Conservation (phyloP, 371 early-diverging fungal genomes). For the Saksenaea vasiformis region DNA sequence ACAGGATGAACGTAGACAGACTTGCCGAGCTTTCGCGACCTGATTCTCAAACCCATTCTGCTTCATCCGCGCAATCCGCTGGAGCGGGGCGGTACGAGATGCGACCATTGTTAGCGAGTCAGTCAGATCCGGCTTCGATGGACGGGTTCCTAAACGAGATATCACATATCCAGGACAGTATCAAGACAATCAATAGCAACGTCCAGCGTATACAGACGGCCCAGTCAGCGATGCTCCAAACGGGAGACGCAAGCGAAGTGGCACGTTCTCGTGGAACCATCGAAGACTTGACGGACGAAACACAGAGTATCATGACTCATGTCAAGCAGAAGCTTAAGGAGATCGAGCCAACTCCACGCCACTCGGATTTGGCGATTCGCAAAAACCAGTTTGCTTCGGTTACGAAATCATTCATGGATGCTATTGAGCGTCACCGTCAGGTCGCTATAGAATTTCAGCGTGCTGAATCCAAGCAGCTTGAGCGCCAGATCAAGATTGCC, state of each 20-base stretch:
- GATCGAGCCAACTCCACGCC: conserved; percentile 43
- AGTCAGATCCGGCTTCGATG: conserved; percentile 27
- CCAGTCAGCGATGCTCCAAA: conserved; percentile 42
- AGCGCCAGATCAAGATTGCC: conserved; percentile 51
- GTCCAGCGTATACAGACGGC: conserved; percentile 30
- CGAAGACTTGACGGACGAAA: conserved; percentile 33
- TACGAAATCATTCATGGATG: conserved; percentile 46
- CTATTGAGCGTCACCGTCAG: conserved; percentile 43
- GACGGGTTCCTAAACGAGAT: conserved; percentile 44
- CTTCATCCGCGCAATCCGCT: conserved; percentile 1
- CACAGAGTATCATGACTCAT: conserved; percentile 40
- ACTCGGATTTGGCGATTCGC: conserved; percentile 47
- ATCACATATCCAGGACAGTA: conserved; percentile 42
- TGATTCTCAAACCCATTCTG: conserved; percentile 7
- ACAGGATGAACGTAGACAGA: conserved; percentile 48
- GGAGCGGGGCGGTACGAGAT: conserved; percentile 40
- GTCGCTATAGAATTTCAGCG: conserved; percentile 48
- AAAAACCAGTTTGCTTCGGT: conserved; percentile 49
- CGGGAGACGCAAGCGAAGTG: conserved; percentile 41
- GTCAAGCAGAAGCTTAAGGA: conserved; percentile 49
- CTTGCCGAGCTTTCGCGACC: conserved; percentile 41
- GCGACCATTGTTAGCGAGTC: conserved; percentile 44
- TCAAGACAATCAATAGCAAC: conserved; percentile 40
- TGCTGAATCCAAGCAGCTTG: conserved; percentile 41
- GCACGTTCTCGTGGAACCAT: conserved; percentile 24